These are phyloP conservation scores for Tylopilus vinaceipallidus DNA, from an alignment of 768 basidiomycete species.

Conservation along the genomic window DNA sequence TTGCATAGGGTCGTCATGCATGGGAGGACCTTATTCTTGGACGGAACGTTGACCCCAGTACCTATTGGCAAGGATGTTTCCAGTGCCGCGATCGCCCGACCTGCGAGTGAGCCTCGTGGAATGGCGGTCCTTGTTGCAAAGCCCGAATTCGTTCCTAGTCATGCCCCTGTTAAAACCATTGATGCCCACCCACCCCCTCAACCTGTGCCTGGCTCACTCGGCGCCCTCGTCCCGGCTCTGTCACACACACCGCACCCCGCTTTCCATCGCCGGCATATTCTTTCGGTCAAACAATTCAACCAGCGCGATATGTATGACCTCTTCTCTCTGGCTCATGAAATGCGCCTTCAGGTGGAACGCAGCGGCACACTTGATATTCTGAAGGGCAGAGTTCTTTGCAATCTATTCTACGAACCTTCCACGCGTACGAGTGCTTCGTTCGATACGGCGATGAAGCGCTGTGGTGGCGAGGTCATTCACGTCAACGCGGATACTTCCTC, in stretches of 20 bases:
- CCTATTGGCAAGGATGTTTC: slow-evolving; percentile 75
- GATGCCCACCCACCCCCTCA: slow-evolving; percentile 22
- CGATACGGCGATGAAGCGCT: slow-evolving; percentile 98
- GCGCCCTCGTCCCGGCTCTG: slow-evolving; percentile 18
- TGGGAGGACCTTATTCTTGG: slow-evolving; percentile 85
- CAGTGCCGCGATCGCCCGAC: slow-evolving; percentile 49
- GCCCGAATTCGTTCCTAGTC: slow-evolving; percentile 29
- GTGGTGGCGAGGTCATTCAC: slow-evolving; percentile 93
- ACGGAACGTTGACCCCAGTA: slow-evolving; percentile 65
- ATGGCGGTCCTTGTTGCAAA: slow-evolving; percentile 19
- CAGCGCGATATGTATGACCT: slow-evolving; percentile 89
- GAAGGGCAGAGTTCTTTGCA: slow-evolving; percentile 87
- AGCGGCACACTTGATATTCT: slow-evolving; percentile 86
- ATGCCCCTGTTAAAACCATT: slow-evolving; percentile 33
- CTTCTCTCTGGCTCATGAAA: slow-evolving; percentile 93
- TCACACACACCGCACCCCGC: slow-evolving; percentile 61
- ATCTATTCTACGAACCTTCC: slow-evolving; percentile 94
- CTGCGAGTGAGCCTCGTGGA: slow-evolving; percentile 28
- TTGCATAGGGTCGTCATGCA: slow-evolving; percentile 92
- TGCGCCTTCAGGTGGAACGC: slow-evolving; percentile 94
- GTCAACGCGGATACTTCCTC: slow-evolving; percentile 81
- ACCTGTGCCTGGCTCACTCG: slow-evolving; percentile 3
- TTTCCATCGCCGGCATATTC: slow-evolving; percentile 91
- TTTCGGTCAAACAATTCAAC: slow-evolving; percentile 91
- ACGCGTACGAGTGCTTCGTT: slow-evolving; percentile 95